Evolutionary conservation across 2,329 filamentous ascomycete genomes (phyloP), one percentile per base, ranked within the genome.

Genomic region (Neoascochyta sp.): DNA sequence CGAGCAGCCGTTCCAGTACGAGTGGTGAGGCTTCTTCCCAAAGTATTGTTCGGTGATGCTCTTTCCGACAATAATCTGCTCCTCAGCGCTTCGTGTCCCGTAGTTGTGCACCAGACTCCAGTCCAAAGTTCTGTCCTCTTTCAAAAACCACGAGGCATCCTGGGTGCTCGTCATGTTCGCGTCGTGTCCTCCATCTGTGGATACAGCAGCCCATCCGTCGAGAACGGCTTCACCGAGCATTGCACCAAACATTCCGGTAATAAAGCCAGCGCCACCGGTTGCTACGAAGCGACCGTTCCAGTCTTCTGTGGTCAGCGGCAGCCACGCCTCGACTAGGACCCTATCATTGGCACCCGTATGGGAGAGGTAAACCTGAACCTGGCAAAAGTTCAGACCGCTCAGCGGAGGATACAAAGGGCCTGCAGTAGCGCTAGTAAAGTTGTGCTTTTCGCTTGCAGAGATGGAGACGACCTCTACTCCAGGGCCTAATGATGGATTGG

Each of bases 91-190:
- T 0, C 57, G 45, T 0, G 53, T 60, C 0, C 59, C 64, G 13
- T 65, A 62, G 28, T 68, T 63, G 8, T 61, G 47, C 5, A 69
- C 26, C 3, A 55, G 29, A 16, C 49, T 32, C 47, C 54, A 54
- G 12, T 62, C 47, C 3, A 61, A 32, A 10, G 42, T 45, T 1
- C 47, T 33, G 20, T 55, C 39, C 5, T 36, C 21, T 4, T 50
- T 47, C 25, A 58, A 27, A 3, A 36, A 35, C 51, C 54, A 60
- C 3, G 42, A 45, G 11, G 27, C 39, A 24, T 53, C 46, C 5
- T 17, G 4, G 1, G 31, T 8, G 17, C 26, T 25, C 6, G 29
- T 18, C 3, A 37, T 15, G 11, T 33, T 14, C 11, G 36, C 24
- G 29, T 45, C 31, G 16, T 52, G 50, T 5, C 60, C 60, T 5